Base-by-base conservation (phyloP, 768 basidiomycete genomes). In the Pilatotrama ljubarskyi region DNA sequence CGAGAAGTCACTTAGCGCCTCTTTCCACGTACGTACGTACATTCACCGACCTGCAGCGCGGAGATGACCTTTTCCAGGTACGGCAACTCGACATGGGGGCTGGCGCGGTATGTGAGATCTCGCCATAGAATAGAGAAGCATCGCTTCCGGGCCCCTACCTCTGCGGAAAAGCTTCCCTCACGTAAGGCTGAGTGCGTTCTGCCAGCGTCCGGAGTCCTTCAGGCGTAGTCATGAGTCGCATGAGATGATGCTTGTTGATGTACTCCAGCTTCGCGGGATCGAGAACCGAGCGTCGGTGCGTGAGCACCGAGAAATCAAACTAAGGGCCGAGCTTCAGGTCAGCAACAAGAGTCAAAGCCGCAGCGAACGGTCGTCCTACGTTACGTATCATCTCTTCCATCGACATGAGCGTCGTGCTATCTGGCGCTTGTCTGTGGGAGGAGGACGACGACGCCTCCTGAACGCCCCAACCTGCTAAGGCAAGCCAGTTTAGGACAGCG, bases 401-500 rank as follows among this genome's bases (percentile, higher is more conserved):
- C 32, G 74, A 80, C 83, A 87, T 81, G 13, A 90, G 70, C 11
- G 78, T 73, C 0, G 87, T 90, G 68, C 86, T 87, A 47, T 88
- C 86, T 0, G 88, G 87, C 0, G 83, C 82, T 35, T 77, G 75
- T 32, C 77, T 50, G 20, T 63, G 53, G 38, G 67, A 8, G 20
- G 69, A 59, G 5, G 62, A 11, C 24, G 62, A 20, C 41, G 53
- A 4, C 55, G 69, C 62, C 61, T 74, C 66, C 9, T 81, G 78
- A 10, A 80, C 84, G 22, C 94, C 92, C 92, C 95, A 98, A 0
- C 97, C 95, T n/a, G 93, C 88, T 17, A 98, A 77, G 5, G 93
- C 93, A 8, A 98, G 82, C 88, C 95, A 98, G 68, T 98, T 98
- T 24, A 95, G 74, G 14, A 99, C 73, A 2, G 95, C 93, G 42